phyloP scores from a whole-genome alignment of 208 protist species.

The Lotmaria passim region DNA sequence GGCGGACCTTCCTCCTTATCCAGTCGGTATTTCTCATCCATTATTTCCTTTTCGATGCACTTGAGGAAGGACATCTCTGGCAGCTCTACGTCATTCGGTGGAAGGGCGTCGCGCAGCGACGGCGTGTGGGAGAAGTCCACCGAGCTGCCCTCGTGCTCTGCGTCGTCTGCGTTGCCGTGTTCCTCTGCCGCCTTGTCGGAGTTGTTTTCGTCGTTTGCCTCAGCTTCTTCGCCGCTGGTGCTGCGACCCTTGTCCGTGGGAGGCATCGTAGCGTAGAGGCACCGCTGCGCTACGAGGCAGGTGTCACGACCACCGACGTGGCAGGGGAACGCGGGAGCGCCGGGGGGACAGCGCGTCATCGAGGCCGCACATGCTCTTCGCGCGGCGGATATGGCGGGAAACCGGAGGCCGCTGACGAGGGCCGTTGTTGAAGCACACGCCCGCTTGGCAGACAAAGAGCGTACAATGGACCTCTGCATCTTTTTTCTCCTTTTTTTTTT shows the following conservation, averaged over 20 bases:
- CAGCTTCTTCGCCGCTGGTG: no score
- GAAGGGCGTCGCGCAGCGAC: constrained; percentile 47
- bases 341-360: no score
- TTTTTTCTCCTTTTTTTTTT: not conserved
- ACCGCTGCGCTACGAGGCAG: no score
- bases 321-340: no score
- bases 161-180: not conserved
- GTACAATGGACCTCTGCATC: constrained; percentile 8
- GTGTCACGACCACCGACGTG: no score
- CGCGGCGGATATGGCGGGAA: no score
- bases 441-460: not conserved
- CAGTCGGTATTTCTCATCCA: constrained; percentile 79
- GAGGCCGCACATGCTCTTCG: no score
- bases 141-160: not conserved
- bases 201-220: no score
- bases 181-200: not conserved
- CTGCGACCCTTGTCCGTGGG: no score
- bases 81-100: constrained; percentile 60
- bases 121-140: constrained; percentile 16
- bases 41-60: constrained; percentile 88
- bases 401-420: no score
- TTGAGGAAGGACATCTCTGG: constrained; percentile 74
- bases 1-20: constrained; percentile 82
- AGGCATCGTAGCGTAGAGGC: no score
- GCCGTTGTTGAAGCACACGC: not conserved